Conservation (phyloP, 2,329 filamentous ascomycete species). For the Fusarium dlaminii region DNA sequence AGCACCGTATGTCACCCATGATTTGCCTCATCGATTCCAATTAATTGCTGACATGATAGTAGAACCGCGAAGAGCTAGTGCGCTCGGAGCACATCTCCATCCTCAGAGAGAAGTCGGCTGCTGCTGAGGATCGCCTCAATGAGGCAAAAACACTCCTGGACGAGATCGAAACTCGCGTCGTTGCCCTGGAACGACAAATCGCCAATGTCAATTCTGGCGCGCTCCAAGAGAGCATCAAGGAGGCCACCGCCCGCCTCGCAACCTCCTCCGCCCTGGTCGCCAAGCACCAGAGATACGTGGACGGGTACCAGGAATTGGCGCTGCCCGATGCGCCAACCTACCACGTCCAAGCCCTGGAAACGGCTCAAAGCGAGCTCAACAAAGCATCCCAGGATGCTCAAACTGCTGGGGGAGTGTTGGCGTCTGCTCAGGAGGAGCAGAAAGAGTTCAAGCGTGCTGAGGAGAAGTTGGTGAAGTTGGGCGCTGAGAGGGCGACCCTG, state of each 20-base stretch:
- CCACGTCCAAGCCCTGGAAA: background rate
- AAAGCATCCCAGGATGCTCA: background rate
- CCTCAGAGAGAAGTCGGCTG: background rate
- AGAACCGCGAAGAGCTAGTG: background rate
- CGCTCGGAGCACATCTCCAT: background rate
- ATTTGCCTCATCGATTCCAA: background rate
- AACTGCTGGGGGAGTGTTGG: background rate
- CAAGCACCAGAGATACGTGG: background rate
- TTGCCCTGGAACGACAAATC: background rate
- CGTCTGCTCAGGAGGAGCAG: background rate
- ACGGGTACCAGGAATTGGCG: background rate
- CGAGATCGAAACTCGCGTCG: background rate
- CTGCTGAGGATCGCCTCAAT: background rate
- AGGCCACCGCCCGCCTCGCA: background rate
- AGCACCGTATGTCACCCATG: background rate
- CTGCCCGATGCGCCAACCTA: background rate
- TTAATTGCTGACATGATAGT: background rate
- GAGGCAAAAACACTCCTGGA: background rate
- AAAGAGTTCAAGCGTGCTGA: background rate
- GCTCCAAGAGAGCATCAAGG: background rate
- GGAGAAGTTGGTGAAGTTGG: background rate
- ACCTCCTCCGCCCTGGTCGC: background rate
- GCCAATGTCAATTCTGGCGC: background rate
- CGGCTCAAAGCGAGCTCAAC: background rate
- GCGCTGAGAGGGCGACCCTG: background rate